phyloP scores from a whole-genome alignment of 164 flowering plant genomes.

The Platanus orientalis region DNA sequence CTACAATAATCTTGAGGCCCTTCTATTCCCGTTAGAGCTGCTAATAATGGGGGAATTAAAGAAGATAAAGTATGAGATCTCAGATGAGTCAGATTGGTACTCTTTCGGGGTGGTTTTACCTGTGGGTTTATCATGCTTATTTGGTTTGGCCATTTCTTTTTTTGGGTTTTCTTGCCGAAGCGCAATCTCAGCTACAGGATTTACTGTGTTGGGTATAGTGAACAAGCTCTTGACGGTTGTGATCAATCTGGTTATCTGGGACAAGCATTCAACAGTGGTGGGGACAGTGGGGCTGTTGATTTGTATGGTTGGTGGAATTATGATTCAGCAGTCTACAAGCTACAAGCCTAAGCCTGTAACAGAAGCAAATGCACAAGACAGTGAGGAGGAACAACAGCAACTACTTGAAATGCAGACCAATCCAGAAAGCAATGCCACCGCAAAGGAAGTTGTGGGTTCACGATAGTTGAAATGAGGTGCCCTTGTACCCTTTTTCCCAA shows the following conservation, averaged over 20 bases:
- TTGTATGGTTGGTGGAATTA: constrained; percentile 85
- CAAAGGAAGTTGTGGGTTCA: constrained; percentile 21
- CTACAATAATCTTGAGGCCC: too few relatives aligned
- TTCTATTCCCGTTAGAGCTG: constrained; percentile 81
- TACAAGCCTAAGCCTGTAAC: constrained; percentile 45
- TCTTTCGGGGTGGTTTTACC: constrained; percentile 74
- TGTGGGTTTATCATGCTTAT: constrained; percentile 76
- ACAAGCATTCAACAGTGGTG: constrained; percentile 76
- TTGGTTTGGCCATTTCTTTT: constrained; percentile 88
- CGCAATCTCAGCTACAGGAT: constrained; percentile 94
- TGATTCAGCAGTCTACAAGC: constrained; percentile 84
- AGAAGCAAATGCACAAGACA: constrained; percentile 34
- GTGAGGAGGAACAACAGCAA: constrained; percentile 58
- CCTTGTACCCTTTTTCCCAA: background rate
- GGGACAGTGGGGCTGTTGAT: too few relatives aligned
- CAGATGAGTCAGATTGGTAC: too few relatives aligned
- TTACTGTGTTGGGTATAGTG: too few relatives aligned
- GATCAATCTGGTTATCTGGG: constrained; percentile 86
- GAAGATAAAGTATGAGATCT: constrained; percentile 88
- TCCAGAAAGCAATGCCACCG: constrained; percentile 18
- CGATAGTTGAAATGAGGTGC: constrained; percentile 29
- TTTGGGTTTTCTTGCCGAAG: constrained; percentile 97
- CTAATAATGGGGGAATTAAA: constrained; percentile 89
- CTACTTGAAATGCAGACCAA: constrained; percentile 62
- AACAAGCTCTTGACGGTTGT: too few relatives aligned